Base-by-base conservation (phyloP, 371 early-diverging fungal species). In the Coemansia sp. region DNA sequence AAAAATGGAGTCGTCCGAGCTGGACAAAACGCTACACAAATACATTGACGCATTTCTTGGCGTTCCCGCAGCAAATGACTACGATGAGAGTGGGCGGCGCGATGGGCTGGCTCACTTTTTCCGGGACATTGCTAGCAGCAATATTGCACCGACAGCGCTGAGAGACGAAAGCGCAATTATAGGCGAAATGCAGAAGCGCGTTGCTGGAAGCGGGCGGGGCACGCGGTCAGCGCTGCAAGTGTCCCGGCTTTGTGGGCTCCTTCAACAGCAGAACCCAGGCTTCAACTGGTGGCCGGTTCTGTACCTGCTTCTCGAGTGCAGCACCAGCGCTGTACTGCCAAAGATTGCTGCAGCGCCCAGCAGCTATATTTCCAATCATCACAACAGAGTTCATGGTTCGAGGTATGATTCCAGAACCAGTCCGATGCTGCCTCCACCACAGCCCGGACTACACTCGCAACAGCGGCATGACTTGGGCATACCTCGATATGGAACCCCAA, bases 241-340 rank as follows among this genome's bases (percentile, higher is more conserved):
- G 63, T 83, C 87, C 5, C 87, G 84, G 51, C 80, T 91, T 4
- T 87, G 83, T 66, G 82, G 81, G 53, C 84, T 85, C 67, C 77
- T 93, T 21, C 77, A 81, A 47, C 82, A 84, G 21, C 82, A 67
- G 26, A 83, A 85, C 39, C 87, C 84, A 72, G 24, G 40, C 26
- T 63, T 67, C 47, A 53, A 79, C 61, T 72, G 72, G 74, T 91
- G 92, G 92, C 82, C 93, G 11, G 82, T 86, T 22, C 80, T 92
- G 1, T 89, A 92, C 66, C 82, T 91, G 40, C 71, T 94, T 53
- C 79, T 82, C 4, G 82, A 75, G 39, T 67, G 71, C 47, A 56
- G 56, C 63, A 39, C 52, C 21, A 50, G 27, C 3, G 48, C 56
- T 0, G 87, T 42, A 81, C n/a, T 26, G 0, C 40, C 56, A 0